Conservation (phyloP, 257 asterid genomes). For the Nyctanthes arbortristis region DNA sequence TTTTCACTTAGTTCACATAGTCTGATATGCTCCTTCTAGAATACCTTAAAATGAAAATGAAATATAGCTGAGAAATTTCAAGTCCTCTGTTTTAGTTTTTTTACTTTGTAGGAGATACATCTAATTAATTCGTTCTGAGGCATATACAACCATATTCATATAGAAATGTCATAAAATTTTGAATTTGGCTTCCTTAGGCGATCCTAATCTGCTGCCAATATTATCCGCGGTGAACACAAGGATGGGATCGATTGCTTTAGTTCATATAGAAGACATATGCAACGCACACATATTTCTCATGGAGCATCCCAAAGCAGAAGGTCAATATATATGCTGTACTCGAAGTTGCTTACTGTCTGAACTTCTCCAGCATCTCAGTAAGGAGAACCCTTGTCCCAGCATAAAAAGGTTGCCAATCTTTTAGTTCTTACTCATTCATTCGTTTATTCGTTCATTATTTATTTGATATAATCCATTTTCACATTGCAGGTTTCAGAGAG, state of each 20-base stretch:
- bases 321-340: constrained; percentile 66
- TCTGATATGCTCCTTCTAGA: background rate
- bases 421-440: constrained; percentile 7
- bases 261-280: constrained; percentile 79
- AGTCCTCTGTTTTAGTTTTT: background rate
- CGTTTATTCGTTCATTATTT: background rate
- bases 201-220: constrained; percentile 48
- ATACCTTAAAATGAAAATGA: background rate
- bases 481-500: constrained; percentile 32
- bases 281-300: constrained; percentile 71
- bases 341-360: constrained; percentile 47
- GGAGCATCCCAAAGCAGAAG: constrained; percentile 63
- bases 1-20: background rate
- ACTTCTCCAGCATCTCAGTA: constrained; percentile 41
- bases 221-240: constrained; percentile 61
- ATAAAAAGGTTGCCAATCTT: constrained; percentile 45
- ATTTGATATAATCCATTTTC: background rate
- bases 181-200: constrained; percentile 39
- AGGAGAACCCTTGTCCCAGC: constrained; percentile 39
- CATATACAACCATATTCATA: background rate
- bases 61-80: background rate
- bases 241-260: constrained; percentile 86
- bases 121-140: background rate
- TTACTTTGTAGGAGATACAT: background rate
- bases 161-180: background rate